Conservation (phyloP, 805 yeast genomes). For the Komagataella mondaviorum region DNA sequence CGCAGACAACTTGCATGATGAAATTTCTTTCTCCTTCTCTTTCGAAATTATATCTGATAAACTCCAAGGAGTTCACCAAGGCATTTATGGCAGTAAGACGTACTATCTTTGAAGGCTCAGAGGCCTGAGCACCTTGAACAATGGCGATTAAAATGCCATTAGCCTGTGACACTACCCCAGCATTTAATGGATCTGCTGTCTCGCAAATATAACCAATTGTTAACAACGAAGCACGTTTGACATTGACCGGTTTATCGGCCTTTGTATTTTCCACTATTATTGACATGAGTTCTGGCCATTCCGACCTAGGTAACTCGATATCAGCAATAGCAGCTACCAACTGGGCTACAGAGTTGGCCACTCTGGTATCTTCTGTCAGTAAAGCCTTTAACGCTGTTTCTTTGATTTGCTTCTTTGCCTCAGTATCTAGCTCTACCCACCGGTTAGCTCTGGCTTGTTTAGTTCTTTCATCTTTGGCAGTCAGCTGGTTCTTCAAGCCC, state of each 20-base stretch:
- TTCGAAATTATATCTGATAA: conserved; percentile 78
- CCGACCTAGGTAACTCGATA: conserved; percentile 76
- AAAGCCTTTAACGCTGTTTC: conserved; percentile 49
- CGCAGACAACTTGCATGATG: conserved; percentile 98
- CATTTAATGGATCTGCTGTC: conserved; percentile 72
- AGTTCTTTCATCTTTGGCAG: conserved; percentile 62
- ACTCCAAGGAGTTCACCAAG: conserved; percentile 78
- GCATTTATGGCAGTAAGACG: conserved; percentile 88
- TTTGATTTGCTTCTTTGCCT: conserved; percentile 52
- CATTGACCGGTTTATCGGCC: conserved; percentile 59
- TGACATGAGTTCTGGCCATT: conserved; percentile 82
- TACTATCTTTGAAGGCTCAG: conserved; percentile 63
- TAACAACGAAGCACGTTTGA: conserved; percentile 77
- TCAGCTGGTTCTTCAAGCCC: conserved; percentile 75
- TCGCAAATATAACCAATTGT: conserved; percentile 96
- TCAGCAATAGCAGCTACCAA: conserved; percentile 95
- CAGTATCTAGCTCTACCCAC: conserved; percentile 54
- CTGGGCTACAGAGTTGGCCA: conserved; percentile 84
- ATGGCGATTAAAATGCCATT: conserved; percentile 91
- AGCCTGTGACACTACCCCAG: conserved; percentile 69
- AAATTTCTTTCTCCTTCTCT: conserved; percentile 92
- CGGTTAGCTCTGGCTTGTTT: conserved; percentile 49
- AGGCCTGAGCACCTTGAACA: conserved; percentile 87
- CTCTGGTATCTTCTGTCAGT: conserved; percentile 54
- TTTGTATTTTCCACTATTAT: conserved; percentile 79